phyloP scores from a whole-genome alignment of 768 basidiomycete species.

The Pisolithus orientalis region DNA sequence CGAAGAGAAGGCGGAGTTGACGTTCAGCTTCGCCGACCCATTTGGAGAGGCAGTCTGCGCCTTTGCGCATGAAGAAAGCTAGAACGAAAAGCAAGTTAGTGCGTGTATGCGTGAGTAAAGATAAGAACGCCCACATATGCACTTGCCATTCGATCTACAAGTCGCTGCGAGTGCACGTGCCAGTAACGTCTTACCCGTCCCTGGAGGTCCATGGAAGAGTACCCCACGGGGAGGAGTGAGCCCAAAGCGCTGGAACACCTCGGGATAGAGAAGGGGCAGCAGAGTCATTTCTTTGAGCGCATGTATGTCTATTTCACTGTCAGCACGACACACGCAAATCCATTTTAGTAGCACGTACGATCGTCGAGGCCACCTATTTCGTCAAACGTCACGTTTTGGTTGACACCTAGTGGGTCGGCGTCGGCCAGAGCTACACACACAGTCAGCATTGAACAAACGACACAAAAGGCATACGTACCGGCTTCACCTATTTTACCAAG shows the following conservation, averaged over 20 bases:
- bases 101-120: neutral
- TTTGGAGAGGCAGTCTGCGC: slow-evolving; percentile 95
- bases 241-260: slow-evolving; percentile 90
- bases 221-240: slow-evolving; percentile 96
- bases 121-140: slow-evolving; percentile 61
- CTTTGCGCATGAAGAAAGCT: slow-evolving; percentile 99
- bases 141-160: slow-evolving; percentile 78
- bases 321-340: neutral
- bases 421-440: slow-evolving; percentile 70
- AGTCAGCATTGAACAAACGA: slow-evolving; percentile 5
- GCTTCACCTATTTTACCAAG: slow-evolving; percentile 80
- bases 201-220: slow-evolving; percentile 95
- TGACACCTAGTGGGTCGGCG: slow-evolving; percentile 91
- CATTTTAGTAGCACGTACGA: slow-evolving; percentile 43
- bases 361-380: slow-evolving; percentile 95
- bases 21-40: slow-evolving; percentile 99
- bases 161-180: slow-evolving; percentile 93
- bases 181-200: slow-evolving; percentile 95
- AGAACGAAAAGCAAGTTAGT: slow-evolving; percentile 1
- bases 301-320: slow-evolving; percentile 67
- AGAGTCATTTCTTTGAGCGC: slow-evolving; percentile 98
- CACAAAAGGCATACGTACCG: slow-evolving; percentile 33
- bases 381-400: slow-evolving; percentile 90
- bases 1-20: slow-evolving; percentile 89
- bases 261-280: slow-evolving; percentile 90